Percentiles rank a stretch among this genome's conserved stretches.
These are phyloP conservation scores for Capsella rubella DNA, from an alignment of 441 rosid species.

Conservation along the genomic window DNA sequence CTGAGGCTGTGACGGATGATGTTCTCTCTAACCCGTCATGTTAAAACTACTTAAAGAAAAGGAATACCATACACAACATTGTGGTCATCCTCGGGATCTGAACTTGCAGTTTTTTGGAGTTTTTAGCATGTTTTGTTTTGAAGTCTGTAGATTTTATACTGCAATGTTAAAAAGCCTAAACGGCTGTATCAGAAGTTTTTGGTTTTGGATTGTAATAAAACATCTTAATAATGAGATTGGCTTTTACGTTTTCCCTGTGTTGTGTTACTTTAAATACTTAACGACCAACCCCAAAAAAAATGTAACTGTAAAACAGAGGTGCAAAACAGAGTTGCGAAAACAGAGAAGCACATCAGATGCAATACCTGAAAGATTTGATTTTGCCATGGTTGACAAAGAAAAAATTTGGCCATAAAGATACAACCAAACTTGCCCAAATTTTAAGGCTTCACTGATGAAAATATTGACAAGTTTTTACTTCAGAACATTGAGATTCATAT, in stretches of 20 bases:
- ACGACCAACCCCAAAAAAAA: neutral
- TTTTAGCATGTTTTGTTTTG: constrained; percentile 1
- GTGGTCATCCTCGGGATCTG: constrained; percentile 24
- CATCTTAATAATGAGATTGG: constrained; percentile 27
- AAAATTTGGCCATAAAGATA: neutral
- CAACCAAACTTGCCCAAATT: no score
- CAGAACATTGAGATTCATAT: no score
- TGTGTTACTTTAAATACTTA: neutral
- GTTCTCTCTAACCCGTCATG: constrained; percentile 83
- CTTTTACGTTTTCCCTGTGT: neutral
- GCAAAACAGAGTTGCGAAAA: neutral
- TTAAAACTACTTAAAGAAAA: constrained; percentile 58
- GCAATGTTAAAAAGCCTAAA: neutral
- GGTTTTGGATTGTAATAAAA: constrained; percentile 41
- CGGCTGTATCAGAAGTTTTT: constrained; percentile 28
- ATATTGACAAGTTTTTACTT: no score
- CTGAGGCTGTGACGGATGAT: constrained; percentile 64
- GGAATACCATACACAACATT: constrained; percentile 9
- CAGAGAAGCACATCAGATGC: neutral
- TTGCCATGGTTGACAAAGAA: neutral
- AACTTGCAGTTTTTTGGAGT: constrained; percentile 7
- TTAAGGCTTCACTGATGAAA: no score
- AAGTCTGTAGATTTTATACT: constrained; percentile 23
- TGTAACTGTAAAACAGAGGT: neutral
- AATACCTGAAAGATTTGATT: neutral